These are phyloP conservation scores for Solanum chacoense DNA, from an alignment of 305 asterid species.

Conservation along the genomic window DNA sequence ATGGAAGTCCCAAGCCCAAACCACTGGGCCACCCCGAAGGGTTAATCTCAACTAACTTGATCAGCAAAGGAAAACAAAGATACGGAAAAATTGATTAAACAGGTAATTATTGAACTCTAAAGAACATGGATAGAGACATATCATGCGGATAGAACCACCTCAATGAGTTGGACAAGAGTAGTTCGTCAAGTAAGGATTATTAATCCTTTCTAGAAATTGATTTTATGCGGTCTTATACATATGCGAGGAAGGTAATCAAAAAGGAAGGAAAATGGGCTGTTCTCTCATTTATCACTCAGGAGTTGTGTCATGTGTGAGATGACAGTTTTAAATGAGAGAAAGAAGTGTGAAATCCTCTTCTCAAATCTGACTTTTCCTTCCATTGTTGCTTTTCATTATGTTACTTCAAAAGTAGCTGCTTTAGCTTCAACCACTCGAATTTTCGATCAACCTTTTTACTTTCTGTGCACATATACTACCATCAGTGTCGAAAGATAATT, in stretches of 20 bases:
- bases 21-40: too few species aligned
- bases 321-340: background rate
- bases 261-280: background rate
- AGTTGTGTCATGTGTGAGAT: background rate
- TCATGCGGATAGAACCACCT: background rate
- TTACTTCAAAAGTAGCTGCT: background rate
- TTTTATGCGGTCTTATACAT: background rate
- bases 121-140: background rate
- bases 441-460: background rate
- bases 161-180: background rate
- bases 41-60: background rate
- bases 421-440: background rate
- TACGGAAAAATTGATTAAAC: background rate
- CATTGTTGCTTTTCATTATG: background rate
- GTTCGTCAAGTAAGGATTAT: background rate
- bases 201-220: background rate
- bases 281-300: background rate
- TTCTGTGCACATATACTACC: background rate
- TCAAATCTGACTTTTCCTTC: background rate
- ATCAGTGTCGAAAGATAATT: background rate
- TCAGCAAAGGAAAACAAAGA: background rate
- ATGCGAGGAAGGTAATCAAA: background rate
- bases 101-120: background rate
- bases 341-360: background rate
- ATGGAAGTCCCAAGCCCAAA: too few species aligned